Evolutionary conservation across 768 basidiomycete species (phyloP), one percentile per base, ranked within the genome.

Genomic region (Flagelloscypha sp.): DNA sequence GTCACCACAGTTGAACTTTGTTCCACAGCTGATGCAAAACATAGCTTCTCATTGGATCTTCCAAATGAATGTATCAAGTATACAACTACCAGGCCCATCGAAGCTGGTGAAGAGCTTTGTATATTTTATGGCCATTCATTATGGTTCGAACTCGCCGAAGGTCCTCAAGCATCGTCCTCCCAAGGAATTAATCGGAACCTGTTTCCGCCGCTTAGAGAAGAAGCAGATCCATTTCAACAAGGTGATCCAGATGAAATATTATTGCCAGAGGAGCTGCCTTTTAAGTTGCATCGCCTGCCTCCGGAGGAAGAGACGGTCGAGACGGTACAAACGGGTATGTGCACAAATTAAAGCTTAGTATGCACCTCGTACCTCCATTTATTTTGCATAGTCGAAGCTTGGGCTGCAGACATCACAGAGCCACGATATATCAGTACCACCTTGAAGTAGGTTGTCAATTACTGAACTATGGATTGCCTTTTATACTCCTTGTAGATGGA

Each of bases 331-430:
- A 82, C 74, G 44, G 58, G 80, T 74, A 53, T 36, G 61, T 52
- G 27, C 12, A 27, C 25, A 31, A 22, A 24, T 31, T 7, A 6
- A 21, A n/a, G 16, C 28, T 37, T 38, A 22, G 13, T 36, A 7
- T 18, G 10, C 20, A 7, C 17, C 24, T 24, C 15, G 10, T 29
- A 30, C 23, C 30, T 24, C 32, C 28, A 27, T 30, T 24, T 33
- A 22, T 36, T 30, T 40, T 31, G 27, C 7, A 24, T 36, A 87
- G 85, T 76, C 24, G 61, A 71, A 30, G 83, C 78, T 36, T 89
- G 86, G 86, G 79, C 75, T 13, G 78, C 84, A 12, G 81, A 87
- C 48, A 65, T 88, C 12, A 72, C 72, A 3, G 72, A 84, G 44
- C 67, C 66, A 16, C 68, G 65, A 28, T 57, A 72, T 34, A 81